Evolutionary conservation across 768 basidiomycete genomes (phyloP), one percentile per base, ranked within the genome.

Genomic region (Phanerodontia chrysosporium): DNA sequence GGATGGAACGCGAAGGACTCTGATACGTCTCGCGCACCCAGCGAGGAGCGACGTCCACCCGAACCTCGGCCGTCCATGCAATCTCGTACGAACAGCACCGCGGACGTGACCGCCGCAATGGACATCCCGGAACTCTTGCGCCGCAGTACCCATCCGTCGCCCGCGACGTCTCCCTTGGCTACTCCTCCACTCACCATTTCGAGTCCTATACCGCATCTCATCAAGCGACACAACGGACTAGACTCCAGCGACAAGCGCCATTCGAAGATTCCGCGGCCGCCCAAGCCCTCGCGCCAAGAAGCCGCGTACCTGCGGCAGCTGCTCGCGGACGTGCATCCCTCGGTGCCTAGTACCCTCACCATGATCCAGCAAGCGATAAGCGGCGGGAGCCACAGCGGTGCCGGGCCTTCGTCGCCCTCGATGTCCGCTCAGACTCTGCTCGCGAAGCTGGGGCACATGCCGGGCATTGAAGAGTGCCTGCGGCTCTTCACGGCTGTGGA

Each of bases 401-500:
- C 49, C 66, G 27, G 74, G 68, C 61, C 61, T 48, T 29, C 66
- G 53, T 18, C 59, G 66, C 32, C 76, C 69, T 55, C 65, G 7
- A 36, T 52, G 36, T 57, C 74, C 46, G 73, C 78, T 27, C 70
- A 72, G 46, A 59, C 75, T 46, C 72, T 74, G 60, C 79, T 80
- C 71, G 68, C 82, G 55, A 79, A 78, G 60, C 69, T 73, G 22
- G 77, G 74, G 24, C 78, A 81, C 45, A 74, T 85, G 12, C 78
- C 81, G 6, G 82, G 85, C 0, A 75, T 88, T 27, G 89, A 91
- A 66, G 92, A 95, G 58, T 92, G 90, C 62, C 72, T 96, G 59
- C 79, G 85, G 62, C 79, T 90, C 75, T 98, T 98, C 73, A 97
- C 95, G 0, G 80, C 88, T 3, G 95, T 97, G n/a, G 95, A 98